phyloP scores from a whole-genome alignment of 192 early-diverging fungal genomes.

The Podochytrium sp. region DNA sequence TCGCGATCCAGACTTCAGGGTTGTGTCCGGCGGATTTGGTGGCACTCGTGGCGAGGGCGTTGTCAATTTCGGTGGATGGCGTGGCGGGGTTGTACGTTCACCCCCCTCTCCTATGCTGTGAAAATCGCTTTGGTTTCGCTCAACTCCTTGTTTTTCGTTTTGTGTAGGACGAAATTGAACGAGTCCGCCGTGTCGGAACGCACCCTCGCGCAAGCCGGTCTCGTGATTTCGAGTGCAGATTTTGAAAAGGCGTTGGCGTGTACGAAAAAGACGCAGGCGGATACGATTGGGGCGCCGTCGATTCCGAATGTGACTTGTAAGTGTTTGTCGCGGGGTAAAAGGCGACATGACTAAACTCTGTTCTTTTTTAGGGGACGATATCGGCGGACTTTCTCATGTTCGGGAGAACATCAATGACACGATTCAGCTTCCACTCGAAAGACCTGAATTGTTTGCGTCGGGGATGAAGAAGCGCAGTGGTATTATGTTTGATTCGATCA shows the following conservation, averaged over 20 bases:
- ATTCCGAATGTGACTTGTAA: constrained; percentile 94
- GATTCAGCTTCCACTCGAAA: constrained; percentile 92
- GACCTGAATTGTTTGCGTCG: constrained; percentile 93
- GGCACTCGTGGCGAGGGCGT: constrained; percentile 72
- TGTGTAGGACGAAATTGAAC: background rate
- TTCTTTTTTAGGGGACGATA: constrained; percentile 71
- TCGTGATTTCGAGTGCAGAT: constrained; percentile 77
- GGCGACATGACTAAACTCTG: background rate
- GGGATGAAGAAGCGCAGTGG: constrained; percentile 95
- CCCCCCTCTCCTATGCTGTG: background rate
- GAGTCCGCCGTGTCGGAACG: constrained; percentile 26
- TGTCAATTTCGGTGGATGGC: constrained; percentile 21
- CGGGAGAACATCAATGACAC: constrained; percentile 95
- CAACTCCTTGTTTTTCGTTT: too few species aligned
- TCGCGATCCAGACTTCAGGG: constrained; percentile 92
- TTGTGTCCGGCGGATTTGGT: constrained; percentile 86
- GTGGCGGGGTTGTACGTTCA: constrained; percentile 18
- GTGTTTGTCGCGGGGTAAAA: constrained; percentile 42
- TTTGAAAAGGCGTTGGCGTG: constrained; percentile 78
- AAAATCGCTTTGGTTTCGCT: too few species aligned
- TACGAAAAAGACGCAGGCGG: constrained; percentile 81
- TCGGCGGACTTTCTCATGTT: constrained; percentile 91
- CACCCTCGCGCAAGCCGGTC: constrained; percentile 71
- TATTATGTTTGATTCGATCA: too few species aligned
- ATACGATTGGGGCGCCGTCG: constrained; percentile 90